Base-by-base conservation (phyloP, 805 yeast genomes). In the Starmerella vitae region DNA sequence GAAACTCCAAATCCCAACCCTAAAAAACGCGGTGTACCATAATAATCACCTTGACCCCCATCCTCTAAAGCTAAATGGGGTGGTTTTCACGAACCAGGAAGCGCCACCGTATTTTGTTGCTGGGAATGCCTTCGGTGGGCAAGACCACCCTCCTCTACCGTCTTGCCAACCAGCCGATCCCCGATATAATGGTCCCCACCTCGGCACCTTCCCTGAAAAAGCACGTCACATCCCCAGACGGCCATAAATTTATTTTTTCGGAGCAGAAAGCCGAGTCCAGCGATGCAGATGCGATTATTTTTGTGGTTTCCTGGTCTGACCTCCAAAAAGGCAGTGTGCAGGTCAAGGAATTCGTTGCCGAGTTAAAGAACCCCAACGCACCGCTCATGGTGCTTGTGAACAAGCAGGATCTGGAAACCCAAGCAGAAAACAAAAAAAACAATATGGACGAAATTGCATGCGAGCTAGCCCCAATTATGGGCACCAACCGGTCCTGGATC, bases 391-490 rank as follows among this genome's bases (percentile, higher is more conserved):
- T 46, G 32, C 37, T 45, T 4, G 40, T 40, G 7, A 45, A 45
- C 34, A 45, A 45, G 25, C 36, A 30, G 28, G 52, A 43, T 26
- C 28, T 19, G 9, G 31, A 4, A 4, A n/a, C n/a, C n/a, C n/a
- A n/a, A n/a, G n/a, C 18, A 12, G 25, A 18, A 17, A 41, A 34
- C 13, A 29, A 29, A 19, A 38, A 36, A 21, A 56, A 52, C 21
- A 58, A 60, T 4, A 58, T 59, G 17, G 58, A 54, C n/a, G 57
- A 52, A 1, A 54, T 49, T 2, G 64, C 55, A 3, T 57, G 56
- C 12, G 59, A 55, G 9, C 51, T 60, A 14, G 54, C 41, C 10
- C 45, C 44, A 14, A n/a, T 38, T 2, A 24, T 45, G 4, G 46
- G 46, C 32, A 24, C 38, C 6, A 27, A 14, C 13, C 44, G 43